Conservation (phyloP, 176 grass and related monocot genomes). For the Hyparrhenia diplandra region DNA sequence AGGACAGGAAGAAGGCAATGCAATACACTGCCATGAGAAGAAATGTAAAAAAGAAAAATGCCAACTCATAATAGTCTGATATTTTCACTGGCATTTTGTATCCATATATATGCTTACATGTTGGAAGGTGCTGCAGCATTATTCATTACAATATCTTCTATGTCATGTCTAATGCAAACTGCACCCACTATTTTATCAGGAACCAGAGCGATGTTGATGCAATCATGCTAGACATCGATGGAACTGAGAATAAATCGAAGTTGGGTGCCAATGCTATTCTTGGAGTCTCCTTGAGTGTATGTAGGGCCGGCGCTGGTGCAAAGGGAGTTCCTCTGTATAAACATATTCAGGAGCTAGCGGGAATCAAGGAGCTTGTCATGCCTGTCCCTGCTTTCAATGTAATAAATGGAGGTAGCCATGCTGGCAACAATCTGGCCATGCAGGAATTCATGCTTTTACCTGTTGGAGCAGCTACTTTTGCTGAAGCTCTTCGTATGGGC, state of each 20-base stretch:
- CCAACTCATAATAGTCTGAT: not conserved
- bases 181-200: conserved; percentile 40
- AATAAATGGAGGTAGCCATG: conserved; percentile 97
- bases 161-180: conserved; percentile 9
- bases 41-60: not conserved
- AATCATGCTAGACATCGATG: conserved; percentile 96
- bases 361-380: conserved; percentile 89
- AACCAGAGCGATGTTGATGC: conserved; percentile 82
- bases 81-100: not conserved
- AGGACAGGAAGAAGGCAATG: not conserved
- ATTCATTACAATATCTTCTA: not conserved
- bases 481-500: conserved; percentile 80
- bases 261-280: conserved; percentile 96
- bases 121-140: not conserved
- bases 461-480: conserved; percentile 76
- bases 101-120: not conserved
- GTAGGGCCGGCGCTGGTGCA: conserved; percentile 72
- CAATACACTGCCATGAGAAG: not conserved
- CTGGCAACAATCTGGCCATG: conserved; percentile 98
- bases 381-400: conserved; percentile 99
- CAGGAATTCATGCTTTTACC: conserved; percentile 99
- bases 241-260: conserved; percentile 87
- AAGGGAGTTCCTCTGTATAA: conserved; percentile 88
- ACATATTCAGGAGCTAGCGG: conserved; percentile 90
- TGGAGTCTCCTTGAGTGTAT: conserved; percentile 94